A percentile compares a stretch with the other conserved stretches of the same genome.
These are phyloP conservation scores for Rhizophora apiculata DNA, from an alignment of 345 rosid genomes.

Conservation along the genomic window DNA sequence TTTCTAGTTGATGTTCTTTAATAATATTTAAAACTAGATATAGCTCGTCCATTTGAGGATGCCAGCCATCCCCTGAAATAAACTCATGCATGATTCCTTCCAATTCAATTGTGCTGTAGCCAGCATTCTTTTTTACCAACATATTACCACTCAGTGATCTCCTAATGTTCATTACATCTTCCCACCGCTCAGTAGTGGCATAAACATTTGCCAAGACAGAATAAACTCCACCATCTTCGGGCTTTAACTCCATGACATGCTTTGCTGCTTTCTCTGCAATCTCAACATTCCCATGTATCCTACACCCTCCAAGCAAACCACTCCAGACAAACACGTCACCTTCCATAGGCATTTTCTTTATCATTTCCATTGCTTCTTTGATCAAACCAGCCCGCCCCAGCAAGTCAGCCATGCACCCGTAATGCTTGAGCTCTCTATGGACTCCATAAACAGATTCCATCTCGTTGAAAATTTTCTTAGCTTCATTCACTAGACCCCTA, in stretches of 20 bases:
- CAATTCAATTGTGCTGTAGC: constrained; percentile 47
- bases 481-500: constrained; percentile 60
- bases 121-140: constrained; percentile 49
- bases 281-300: constrained; percentile 61
- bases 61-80: constrained; percentile 35
- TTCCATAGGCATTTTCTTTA: constrained; percentile 44
- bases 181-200: constrained; percentile 62
- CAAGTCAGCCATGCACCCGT: constrained; percentile 75
- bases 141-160: constrained; percentile 36
- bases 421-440: constrained; percentile 57
- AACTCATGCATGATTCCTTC: constrained; percentile 34
- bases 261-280: constrained; percentile 66
- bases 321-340: constrained; percentile 70
- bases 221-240: constrained; percentile 73
- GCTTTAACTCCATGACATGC: constrained; percentile 53
- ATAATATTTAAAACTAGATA: constrained; percentile 33
- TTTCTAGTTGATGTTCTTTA: constrained; percentile 22
- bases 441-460: constrained; percentile 49
- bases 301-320: constrained; percentile 73
- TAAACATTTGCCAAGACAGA: constrained; percentile 64
- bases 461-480: constrained; percentile 46
- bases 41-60: constrained; percentile 23
- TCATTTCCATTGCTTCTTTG: constrained; percentile 55
- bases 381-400: constrained; percentile 71
- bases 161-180: constrained; percentile 59